Base-by-base conservation (phyloP, 2,329 filamentous ascomycete species). In the Coniella lustricola region DNA sequence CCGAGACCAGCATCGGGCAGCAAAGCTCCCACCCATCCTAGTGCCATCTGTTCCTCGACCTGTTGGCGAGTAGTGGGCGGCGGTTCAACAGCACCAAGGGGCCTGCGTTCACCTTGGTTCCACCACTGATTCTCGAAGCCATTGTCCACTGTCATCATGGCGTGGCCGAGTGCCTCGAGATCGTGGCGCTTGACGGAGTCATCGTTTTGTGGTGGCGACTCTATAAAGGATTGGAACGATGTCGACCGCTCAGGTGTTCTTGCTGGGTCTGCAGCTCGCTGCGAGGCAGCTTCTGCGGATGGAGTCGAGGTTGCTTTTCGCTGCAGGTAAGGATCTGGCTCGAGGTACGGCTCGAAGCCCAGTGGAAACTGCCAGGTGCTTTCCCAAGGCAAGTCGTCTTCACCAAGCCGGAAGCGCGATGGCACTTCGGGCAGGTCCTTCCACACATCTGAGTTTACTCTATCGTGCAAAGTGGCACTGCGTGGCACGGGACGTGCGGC, bases 91-190 rank as follows among this genome's bases (percentile, higher is more conserved):
- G 58, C 55, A 22, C 52, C 47, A 43, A 55, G 51, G 18, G 55
- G 60, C 1, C 60, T 53, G 42, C 64, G 61, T 37, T 47, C 44
- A 20, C 44, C 75, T 52, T 73, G 72, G 55, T 77, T 71, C 75
- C 75, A 78, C 74, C 75, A 77, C 59, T 78, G 74, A 52, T 73
- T 71, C 62, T 79, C 75, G 54, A 79, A 78, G 2, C 75, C 75
- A 55, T 77, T 79, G 56, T 79, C 75, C 3, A 79, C 71, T 2
- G 75, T 78, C 64, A 78, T 70, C 67, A 79, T 70, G 33, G 75
- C 75, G 3, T 69, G 68, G 9, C 73, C 75, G 3, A 79, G 62
- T 0, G 71, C 67, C 47, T 72, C 72, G 3, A 77, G 68, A 38
- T 77, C 71, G 14, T 58, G 55, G 8, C 57, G 63, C 13, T 61